Evolutionary conservation across 208 protist species (phyloP), one percentile per base, ranked within the genome.

Genomic region (Borovskyia barvae): DNA sequence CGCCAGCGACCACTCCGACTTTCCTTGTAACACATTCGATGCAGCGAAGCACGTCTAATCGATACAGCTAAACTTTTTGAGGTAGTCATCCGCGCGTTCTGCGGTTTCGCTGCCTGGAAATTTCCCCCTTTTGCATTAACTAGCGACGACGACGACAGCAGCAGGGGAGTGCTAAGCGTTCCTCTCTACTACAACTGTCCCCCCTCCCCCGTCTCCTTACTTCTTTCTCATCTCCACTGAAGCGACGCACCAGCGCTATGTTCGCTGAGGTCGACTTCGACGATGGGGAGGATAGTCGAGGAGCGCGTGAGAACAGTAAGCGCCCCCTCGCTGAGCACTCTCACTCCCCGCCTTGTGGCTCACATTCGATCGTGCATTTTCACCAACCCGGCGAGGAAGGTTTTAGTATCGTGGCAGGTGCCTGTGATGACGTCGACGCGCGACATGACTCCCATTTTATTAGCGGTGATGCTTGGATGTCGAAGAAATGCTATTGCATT

Each of bases 391-490:
- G 85, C 7, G 81, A 90, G 1, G 55, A 66, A 19, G 78, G 56
- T 11, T 92, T 90, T 43, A 75, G 78, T 32, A 66, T 78, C 12
- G 80, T 92, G 11, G 83, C 82, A 15, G 84, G 85, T n/a, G 57
- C 72, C 3, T 50, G 47, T n/a, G 66, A 77, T 30, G 85, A 87
- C 49, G 41, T 30, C 3, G 48, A 74, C 19, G 45, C 68, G 8
- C 29, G 50, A 8, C 60, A 82, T 40, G 74, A 88, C 53, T 22
- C 77, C 12, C 63, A 75, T 17, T 70, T 77, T 57, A 43, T 92
- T 3, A 95, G 72, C 63, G 88, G 88, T 2, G 88, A 95, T 63
- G 77, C 78, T 14, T 95, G 88, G 85, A 35, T 90, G 29, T 72
- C 67, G 5, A 47, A 41, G 43, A 60, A 81, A 32, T 95, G 88